Evolutionary conservation across 2,329 filamentous ascomycete genomes (phyloP), one percentile per base, ranked within the genome.

Genomic region (Fusarium praegraminearum): DNA sequence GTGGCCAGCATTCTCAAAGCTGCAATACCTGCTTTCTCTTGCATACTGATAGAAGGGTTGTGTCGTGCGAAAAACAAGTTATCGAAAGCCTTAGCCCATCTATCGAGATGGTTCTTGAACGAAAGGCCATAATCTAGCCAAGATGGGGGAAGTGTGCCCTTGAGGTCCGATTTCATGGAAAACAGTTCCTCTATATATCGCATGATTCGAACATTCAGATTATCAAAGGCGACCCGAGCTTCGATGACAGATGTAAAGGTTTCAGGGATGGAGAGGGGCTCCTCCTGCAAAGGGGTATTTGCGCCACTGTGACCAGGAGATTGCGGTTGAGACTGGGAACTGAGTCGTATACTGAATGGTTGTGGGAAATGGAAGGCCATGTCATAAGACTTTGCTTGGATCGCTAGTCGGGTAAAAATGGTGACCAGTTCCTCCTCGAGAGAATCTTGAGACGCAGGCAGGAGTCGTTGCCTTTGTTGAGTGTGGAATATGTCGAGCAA

Each of bases 311-410:
- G 83, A 4, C 78, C 76, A 1, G 85, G 81, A 4, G 84, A 83
- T 22, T 58, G 82, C 68, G 68, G 80, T 74, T 46, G 80, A 73
- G 61, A 72, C 67, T 66, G 69, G 3, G 67, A 59, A 30, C 51
- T 73, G 64, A 64, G 83, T 8, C 83, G 83, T 63, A 90, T 86
- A 9, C 90, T 87, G 58, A 85, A 89, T 1, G 88, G 87, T 32
- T 87, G 82, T 2, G 88, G 88, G 62, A 90, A 90, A 75, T 90
- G 88, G 73, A 90, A 90, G 33, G 88, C 88, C 87, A 90, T 87
- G 71, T 90, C 88, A 74, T 90, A 90, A 1, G 87, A 89, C 73
- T 90, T 90, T 44, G 88, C 88, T 75, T 90, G 88, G 44, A 90
- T 88, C 4, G 87, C 87, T 3, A 90, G 80, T 7, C 88, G 84